Evolutionary conservation across 1,284 basidiomycete species (phyloP), one percentile per base, ranked within the genome.

Genomic region (Naganishia sp.): DNA sequence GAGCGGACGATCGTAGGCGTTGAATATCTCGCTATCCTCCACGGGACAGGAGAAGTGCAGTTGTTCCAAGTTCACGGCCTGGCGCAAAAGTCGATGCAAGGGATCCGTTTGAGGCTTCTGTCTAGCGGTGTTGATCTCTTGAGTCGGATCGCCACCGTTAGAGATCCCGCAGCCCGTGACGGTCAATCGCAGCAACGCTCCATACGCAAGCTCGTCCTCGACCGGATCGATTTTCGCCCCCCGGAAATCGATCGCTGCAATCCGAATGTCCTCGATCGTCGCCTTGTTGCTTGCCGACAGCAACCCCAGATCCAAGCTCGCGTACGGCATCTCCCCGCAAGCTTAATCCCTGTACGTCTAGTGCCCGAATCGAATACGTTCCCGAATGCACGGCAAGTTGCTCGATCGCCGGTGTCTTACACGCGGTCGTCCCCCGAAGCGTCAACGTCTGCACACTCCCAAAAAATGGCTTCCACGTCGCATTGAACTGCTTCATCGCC

Each of bases 401-500:
- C 31, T 35, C 10, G 10, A 58, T n/a, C 17, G 41, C 56, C 11
- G 46, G 18, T 32, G 23, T 23, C n/a, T 47, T 32, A 13, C 31
- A n/a, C 45, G 45, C 32, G 6, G 43, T 58, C 7, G 56, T 58
- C 11, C 56, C 56, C n/a, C 31, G 21, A 21, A 58, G 42, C 39
- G 15, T 58, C 56, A 58, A 39, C 25, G 28, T 58, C n/a, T 58
- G 39, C 56, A 58, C 17, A 32, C 32, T n/a, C 42, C 21, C 7
- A 10, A 58, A 21, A 10, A 41, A 45, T 25, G 56, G 28, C 45
- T 58, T 58, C 45, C 56, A 58, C 18, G 42, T 10, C 0, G n/a
- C 21, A 31, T 58, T 58, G 56, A 58, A 47, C 28, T 47, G 46
- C 23, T 58, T 58, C 45, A 58, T 47, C 45, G 56, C 56, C 43